Evolutionary conservation across 305 asterid genomes (phyloP).

Genomic region (Fraxinus latifolia): DNA sequence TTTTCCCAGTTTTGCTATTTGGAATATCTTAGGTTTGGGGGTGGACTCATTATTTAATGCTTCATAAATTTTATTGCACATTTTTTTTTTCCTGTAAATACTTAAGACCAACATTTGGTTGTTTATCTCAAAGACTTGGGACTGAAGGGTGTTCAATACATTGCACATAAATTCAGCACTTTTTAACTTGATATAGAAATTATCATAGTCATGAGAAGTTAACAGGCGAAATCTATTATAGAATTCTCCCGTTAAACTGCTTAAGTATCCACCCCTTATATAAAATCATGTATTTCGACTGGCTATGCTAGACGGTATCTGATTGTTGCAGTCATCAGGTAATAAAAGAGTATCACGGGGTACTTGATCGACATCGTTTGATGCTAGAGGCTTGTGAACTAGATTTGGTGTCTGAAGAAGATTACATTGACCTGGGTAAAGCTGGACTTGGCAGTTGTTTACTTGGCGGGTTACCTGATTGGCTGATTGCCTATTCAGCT

Average conservation of each 20-base stretch:
- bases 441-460: slow-evolving; percentile 99
- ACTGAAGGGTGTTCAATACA: not conserved
- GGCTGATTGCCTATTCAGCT: slow-evolving; percentile 93
- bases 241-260: not conserved
- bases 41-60: not conserved
- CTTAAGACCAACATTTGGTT: not conserved
- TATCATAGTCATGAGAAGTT: not conserved
- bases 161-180: not conserved
- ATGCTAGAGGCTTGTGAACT: slow-evolving; percentile 91
- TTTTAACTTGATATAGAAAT: not conserved
- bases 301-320: not conserved
- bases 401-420: slow-evolving; percentile 86
- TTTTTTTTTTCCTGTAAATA: slow-evolving; percentile 4
- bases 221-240: not conserved
- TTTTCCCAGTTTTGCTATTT: not conserved
- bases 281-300: slow-evolving; percentile 8
- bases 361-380: slow-evolving; percentile 74
- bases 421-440: slow-evolving; percentile 79
- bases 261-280: not conserved
- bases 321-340: slow-evolving; percentile 50
- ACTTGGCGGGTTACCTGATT: slow-evolving; percentile 94
- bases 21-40: not conserved
- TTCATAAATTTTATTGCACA: not conserved
- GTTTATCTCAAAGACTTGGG: slow-evolving; percentile 3
- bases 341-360: slow-evolving; percentile 78